Evolutionary conservation across 106 monocot species (phyloP).

Genomic region (Allium cepa): DNA sequence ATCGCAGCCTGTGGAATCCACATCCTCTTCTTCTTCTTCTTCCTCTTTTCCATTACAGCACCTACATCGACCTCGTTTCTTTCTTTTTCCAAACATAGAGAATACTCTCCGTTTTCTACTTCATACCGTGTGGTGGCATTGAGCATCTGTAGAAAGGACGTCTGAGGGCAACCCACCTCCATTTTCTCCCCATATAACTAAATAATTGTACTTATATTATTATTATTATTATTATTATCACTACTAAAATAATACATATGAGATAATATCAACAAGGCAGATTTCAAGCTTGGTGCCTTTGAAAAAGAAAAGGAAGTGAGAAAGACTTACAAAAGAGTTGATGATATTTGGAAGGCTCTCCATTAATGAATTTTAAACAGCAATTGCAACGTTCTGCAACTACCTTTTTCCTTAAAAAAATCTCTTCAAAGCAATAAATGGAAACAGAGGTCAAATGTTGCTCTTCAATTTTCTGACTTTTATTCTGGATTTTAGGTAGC

Average conservation of each 20-base stretch:
- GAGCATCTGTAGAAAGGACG: slow-evolving; percentile 73
- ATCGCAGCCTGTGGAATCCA: background rate
- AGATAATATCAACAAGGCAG: background rate
- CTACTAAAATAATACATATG: too few species aligned
- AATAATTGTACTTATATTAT: background rate
- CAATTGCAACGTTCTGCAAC: background rate
- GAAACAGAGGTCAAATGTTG: slow-evolving; percentile 5
- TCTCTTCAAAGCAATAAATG: slow-evolving; percentile 6
- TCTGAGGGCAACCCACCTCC: slow-evolving; percentile 10
- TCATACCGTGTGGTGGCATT: slow-evolving; percentile 21
- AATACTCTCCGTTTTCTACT: slow-evolving; percentile 7
- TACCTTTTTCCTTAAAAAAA: slow-evolving; percentile 4
- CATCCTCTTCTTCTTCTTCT: slow-evolving; percentile 36
- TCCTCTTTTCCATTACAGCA: background rate
- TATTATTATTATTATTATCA: background rate
- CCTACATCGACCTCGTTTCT: background rate
- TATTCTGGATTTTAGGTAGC: too few species aligned
- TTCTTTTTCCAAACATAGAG: background rate
- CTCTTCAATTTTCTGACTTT: too few species aligned
- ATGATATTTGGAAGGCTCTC: slow-evolving; percentile 15
- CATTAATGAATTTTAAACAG: background rate
- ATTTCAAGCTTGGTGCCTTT: background rate
- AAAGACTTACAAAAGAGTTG: slow-evolving; percentile 9
- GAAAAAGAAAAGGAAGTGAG: background rate
- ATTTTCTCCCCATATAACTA: background rate